phyloP scores from a whole-genome alignment of 2,329 filamentous ascomycete genomes.

The Clarireedia paspali region DNA sequence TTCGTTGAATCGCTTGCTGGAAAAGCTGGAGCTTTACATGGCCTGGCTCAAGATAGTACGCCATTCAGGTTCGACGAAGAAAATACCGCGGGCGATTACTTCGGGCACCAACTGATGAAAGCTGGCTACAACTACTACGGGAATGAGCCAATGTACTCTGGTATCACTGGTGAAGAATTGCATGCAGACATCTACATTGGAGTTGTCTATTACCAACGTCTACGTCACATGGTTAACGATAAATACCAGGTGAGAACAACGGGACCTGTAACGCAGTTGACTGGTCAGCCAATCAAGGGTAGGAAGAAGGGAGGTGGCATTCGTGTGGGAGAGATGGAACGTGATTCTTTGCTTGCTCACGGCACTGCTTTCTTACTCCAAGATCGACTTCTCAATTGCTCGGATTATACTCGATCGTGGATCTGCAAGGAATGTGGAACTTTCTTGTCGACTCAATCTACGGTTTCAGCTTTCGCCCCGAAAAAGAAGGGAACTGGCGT shows the following conservation, averaged over 20 bases:
- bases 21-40: slow-evolving; percentile 89
- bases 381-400: slow-evolving; percentile 94
- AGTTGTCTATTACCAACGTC: slow-evolving; percentile 94
- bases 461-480: slow-evolving; percentile 56
- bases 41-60: slow-evolving; percentile 90
- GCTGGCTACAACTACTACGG: slow-evolving; percentile 98
- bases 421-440: slow-evolving; percentile 84
- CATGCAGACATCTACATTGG: slow-evolving; percentile 94
- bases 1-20: slow-evolving; percentile 96
- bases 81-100: slow-evolving; percentile 87
- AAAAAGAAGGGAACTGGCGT: slow-evolving; percentile 60
- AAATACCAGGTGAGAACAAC: slow-evolving; percentile 98
- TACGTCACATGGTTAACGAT: slow-evolving; percentile 99
- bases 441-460: slow-evolving; percentile 82
- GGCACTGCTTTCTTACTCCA: slow-evolving; percentile 92
- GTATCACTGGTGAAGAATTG: slow-evolving; percentile 91
- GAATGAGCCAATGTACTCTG: slow-evolving; percentile 97
- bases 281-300: slow-evolving; percentile 95
- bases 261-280: slow-evolving; percentile 81
- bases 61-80: slow-evolving; percentile 93
- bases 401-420: slow-evolving; percentile 83
- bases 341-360: slow-evolving; percentile 89
- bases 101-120: slow-evolving; percentile 89
- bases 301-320: slow-evolving; percentile 96
- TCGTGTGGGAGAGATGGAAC: slow-evolving; percentile 98